These are phyloP conservation scores for Diddensiella santjacobensis DNA, from an alignment of 805 yeast species.

Conservation along the genomic window DNA sequence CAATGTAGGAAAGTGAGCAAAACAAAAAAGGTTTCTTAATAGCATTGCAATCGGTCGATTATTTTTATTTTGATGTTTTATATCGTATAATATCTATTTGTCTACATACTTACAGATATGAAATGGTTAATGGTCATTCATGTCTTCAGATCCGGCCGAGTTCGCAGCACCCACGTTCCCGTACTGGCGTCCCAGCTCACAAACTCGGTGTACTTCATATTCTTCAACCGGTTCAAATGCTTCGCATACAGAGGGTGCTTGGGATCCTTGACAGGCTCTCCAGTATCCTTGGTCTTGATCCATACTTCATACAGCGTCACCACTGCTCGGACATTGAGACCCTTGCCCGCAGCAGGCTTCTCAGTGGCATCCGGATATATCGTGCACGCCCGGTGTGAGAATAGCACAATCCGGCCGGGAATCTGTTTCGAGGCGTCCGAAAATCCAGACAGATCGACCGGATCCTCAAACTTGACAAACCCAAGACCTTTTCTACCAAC, in stretches of 20 bases:
- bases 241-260: conserved; percentile 64
- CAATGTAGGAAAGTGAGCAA: conserved; percentile 72
- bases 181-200: conserved; percentile 71
- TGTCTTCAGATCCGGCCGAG: background rate
- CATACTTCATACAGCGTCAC: conserved; percentile 75
- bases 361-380: conserved; percentile 66
- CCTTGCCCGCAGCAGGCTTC: conserved; percentile 72
- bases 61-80: background rate
- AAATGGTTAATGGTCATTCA: no score
- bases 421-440: conserved; percentile 54
- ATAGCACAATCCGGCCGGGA: conserved; percentile 60
- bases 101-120: no score
- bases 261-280: conserved; percentile 71
- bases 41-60: no score
- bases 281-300: conserved; percentile 70
- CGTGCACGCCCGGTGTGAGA: conserved; percentile 56
- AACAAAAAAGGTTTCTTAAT: no score
- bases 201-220: conserved; percentile 57
- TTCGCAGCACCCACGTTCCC: conserved; percentile 39
- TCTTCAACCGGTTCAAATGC: conserved; percentile 66
- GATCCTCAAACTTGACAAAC: conserved; percentile 65
- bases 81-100: no score
- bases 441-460: conserved; percentile 77
- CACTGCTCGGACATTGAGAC: conserved; percentile 71
- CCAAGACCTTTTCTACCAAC: conserved; percentile 83